phyloP scores from a whole-genome alignment of 179 eudicot genomes.

The Camellia oleifera region DNA sequence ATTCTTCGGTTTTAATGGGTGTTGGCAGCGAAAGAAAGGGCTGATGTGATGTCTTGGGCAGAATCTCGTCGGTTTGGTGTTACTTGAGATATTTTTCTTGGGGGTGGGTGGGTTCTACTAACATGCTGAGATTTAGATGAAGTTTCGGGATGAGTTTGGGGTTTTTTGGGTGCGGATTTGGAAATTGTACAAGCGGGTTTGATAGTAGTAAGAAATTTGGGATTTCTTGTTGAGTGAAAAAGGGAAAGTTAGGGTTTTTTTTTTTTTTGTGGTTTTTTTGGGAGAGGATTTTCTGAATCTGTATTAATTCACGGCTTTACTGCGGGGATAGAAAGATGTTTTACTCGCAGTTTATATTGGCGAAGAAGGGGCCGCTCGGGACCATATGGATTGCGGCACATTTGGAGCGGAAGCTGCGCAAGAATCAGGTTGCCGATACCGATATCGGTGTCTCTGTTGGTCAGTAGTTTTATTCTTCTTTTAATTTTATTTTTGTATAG shows the following conservation, averaged over 20 bases:
- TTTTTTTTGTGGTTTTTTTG: not conserved
- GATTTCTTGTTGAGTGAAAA: slow-evolving; percentile 4
- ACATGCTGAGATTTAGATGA: slow-evolving; percentile 5
- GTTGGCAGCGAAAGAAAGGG: not conserved
- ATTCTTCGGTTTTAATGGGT: not conserved
- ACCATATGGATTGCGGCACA: slow-evolving; percentile 99
- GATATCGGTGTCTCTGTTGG: slow-evolving; percentile 98
- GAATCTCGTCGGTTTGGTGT: not conserved
- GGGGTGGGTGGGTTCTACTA: not conserved
- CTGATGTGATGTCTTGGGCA: not conserved
- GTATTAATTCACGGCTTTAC: slow-evolving; percentile 25
- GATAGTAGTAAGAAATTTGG: not conserved
- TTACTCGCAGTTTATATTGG: slow-evolving; percentile 94
- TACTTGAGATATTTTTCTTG: not conserved
- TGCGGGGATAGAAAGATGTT: slow-evolving; percentile 51
- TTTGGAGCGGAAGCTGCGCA: slow-evolving; percentile 91
- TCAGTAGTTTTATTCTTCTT: slow-evolving; percentile 25
- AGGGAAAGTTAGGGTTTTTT: not conserved
- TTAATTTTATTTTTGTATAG: not conserved
- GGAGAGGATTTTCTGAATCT: slow-evolving; percentile 3
- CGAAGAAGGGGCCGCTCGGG: slow-evolving; percentile 97
- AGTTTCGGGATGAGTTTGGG: slow-evolving; percentile 15
- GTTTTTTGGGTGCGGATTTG: slow-evolving; percentile 10
- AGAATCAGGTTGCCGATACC: slow-evolving; percentile 99
- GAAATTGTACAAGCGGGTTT: slow-evolving; percentile 13